phyloP scores from a whole-genome alignment of 2,329 filamentous ascomycete genomes.

The Ophiognomonia clavigignenti-juglandacearum region DNA sequence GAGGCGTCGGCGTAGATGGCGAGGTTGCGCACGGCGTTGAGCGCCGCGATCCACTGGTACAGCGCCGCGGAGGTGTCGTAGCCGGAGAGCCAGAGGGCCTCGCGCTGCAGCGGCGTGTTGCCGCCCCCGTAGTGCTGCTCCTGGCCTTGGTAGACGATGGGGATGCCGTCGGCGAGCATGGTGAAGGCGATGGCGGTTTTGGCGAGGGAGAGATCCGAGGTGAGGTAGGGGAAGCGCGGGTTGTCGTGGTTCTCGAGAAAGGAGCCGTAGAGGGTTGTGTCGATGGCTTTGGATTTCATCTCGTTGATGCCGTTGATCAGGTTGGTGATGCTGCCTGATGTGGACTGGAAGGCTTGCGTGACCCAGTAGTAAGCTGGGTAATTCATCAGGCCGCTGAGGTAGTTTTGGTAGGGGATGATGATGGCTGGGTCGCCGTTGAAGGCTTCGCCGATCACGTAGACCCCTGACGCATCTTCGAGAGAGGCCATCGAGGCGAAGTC shows the following conservation, averaged over 20 bases:
- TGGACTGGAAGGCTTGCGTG: conserved; percentile 22
- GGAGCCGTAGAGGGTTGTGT: conserved; percentile 33
- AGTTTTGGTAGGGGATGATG: conserved; percentile 39
- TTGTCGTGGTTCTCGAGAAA: conserved; percentile 49
- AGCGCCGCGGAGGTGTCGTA: conserved; percentile 38
- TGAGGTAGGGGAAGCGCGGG: conserved; percentile 39
- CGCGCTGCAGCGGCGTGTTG: conserved; percentile 39
- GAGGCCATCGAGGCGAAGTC: conserved; percentile 42
- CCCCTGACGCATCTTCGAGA: conserved; percentile 40
- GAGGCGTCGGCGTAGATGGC: conserved; percentile 31
- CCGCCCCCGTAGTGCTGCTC: conserved; percentile 47
- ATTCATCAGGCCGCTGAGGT: conserved; percentile 44
- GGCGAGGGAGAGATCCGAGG: conserved; percentile 40
- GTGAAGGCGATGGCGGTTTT: conserved; percentile 51
- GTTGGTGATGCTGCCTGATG: conserved; percentile 27
- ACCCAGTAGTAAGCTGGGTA: conserved; percentile 39
- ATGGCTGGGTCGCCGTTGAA: conserved; percentile 40
- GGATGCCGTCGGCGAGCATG: conserved; percentile 51
- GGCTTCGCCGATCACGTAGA: conserved; percentile 47
- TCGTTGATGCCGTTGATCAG: conserved; percentile 27
- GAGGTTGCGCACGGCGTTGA: conserved; percentile 47
- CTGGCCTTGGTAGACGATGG: conserved; percentile 55
- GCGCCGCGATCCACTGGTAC: conserved; percentile 37
- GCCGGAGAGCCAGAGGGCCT: conserved; percentile 43
- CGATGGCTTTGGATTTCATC: conserved; percentile 21